phyloP scores from a whole-genome alignment of 1,139 yeast species.

The Geotrichum fermentans region DNA sequence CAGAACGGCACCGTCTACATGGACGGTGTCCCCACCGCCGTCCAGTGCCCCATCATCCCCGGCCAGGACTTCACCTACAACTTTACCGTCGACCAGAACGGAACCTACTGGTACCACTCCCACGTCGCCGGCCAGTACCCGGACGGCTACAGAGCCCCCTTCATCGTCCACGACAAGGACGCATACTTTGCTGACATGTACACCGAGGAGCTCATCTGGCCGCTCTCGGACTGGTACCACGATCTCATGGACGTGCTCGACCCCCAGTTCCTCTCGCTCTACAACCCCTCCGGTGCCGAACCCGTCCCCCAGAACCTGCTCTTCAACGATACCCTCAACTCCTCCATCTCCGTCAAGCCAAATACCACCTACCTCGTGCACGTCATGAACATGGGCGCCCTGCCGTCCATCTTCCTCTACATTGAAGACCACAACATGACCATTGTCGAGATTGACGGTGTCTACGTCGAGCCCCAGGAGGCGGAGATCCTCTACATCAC shows the following conservation, averaged over 20 bases:
- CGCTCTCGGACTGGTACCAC: constrained; percentile 85
- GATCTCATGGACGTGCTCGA: constrained; percentile 50
- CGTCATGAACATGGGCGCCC: constrained; percentile 77
- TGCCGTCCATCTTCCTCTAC: constrained; percentile 78
- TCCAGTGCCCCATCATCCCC: constrained; percentile 84
- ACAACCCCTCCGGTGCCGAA: constrained; percentile 95
- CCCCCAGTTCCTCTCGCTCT: constrained; percentile 53
- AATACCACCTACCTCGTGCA: constrained; percentile 75
- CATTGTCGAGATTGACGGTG: constrained; percentile 81
- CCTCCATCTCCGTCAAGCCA: constrained; percentile 68
- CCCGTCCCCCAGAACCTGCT: constrained; percentile 81
- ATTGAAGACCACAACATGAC: constrained; percentile 80
- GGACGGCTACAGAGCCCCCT: constrained; percentile 83
- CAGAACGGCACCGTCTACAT: constrained; percentile 65
- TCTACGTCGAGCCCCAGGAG: constrained; percentile 60
- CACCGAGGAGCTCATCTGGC: constrained; percentile 69
- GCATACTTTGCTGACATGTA: constrained; percentile 51
- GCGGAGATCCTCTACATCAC: constrained; percentile 61
- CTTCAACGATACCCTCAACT: constrained; percentile 72
- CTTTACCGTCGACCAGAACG: constrained; percentile 81
- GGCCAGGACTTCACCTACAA: constrained; percentile 64
- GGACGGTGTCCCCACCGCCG: constrained; percentile 86
- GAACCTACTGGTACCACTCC: constrained; percentile 94
- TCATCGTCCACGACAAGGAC: constrained; percentile 60
- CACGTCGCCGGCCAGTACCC: constrained; percentile 83